Evolutionary conservation across 2,329 filamentous ascomycete species (phyloP), one percentile per base, ranked within the genome.

Genomic region (Rosellinia necatrix): DNA sequence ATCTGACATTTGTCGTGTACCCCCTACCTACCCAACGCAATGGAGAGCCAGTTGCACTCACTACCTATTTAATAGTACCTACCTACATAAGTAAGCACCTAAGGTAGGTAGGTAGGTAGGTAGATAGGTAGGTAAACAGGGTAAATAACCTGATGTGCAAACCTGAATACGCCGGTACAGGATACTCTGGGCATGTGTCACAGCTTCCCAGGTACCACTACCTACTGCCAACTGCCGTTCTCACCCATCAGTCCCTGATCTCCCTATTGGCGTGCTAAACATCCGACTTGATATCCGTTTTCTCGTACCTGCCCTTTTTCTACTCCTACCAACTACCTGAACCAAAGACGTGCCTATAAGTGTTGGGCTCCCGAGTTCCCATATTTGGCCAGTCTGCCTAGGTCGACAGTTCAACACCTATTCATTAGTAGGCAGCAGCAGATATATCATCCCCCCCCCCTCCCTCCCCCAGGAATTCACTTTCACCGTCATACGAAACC

Each of bases 291-390:
- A 25, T 17, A 27, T 8, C 5, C 32, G 8, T 17, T 9, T 30
- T 21, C 24, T 13, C 30, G 32, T 19, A n/a, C n/a, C n/a, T n/a
- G n/a, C n/a, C 32, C 15, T 24, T 9, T 48, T 34, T 8, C 6
- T 10, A 15, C 3, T 9, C 21, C 25, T 25, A 6, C 3, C 12
- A 38, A 24, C 30, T 34, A 37, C 21, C 27, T 59, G 52, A 53
- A n/a, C n/a, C n/a, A n/a, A 54, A 57, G 41, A 51, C 46, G 34
- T 3, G 10, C n/a, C n/a, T n/a, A n/a, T 47, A n/a, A 24, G 43
- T 10, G 7, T 49, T 30, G 13, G 29, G 15, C 42, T 27, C n/a
- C 3, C 13, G n/a, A n/a, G n/a, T n/a, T n/a, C n/a, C n/a, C n/a
- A n/a, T n/a, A n/a, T n/a, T n/a, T n/a, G n/a, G n/a, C n/a, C n/a